Evolutionary conservation across 768 basidiomycete genomes (phyloP), one percentile per base, ranked within the genome.

Genomic region (Agrocybe chaxingu): DNA sequence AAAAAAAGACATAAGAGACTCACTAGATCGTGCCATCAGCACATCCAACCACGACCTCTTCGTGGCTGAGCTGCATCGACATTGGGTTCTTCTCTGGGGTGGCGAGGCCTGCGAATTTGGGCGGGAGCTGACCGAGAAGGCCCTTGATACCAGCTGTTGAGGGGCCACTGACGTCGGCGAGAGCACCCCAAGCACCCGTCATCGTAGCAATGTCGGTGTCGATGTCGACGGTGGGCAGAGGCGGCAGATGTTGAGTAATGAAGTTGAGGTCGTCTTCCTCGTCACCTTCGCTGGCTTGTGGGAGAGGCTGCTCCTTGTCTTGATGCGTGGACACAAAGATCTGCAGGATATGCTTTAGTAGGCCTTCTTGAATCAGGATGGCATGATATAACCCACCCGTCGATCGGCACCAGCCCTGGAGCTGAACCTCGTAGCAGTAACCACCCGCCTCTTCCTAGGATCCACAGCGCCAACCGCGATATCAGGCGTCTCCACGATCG

Each of bases 1-100:
- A 46, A 44, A 16, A 1, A 13, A 36, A 19, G 45, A 42, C 34
- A 2, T 24, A 34, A 44, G 48, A 32, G 33, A 74, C 89, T 70
- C 55, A 93, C 90, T 93, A 93, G 58, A 93, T 93, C 3, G 89
- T 91, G 10, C 91, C 91, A 66, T 93, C 91, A 24, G 89, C 89
- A 72, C 91, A 93, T 0, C 91, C 91, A 29, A 94, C 89, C 12
- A 93, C 91, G 1, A 94, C 87, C 62, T 93, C 90, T 61, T 94
- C 92, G 57, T 92, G 88, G 57, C 87, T 92, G 59, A 95, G 66
- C 56, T 91, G 90, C 85, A 96, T 89, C 54, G 88, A 89, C 92
- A 93, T 93, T 7, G 92, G 93, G 59, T 95, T 93, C 79, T 93
- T 91, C 68, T 89, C 92, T 1, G 93, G 91, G 18, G 82, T 88